These are phyloP conservation scores for Globisporangium recalcitrans DNA, from an alignment of 352 stramenopile species.

Conservation along the genomic window DNA sequence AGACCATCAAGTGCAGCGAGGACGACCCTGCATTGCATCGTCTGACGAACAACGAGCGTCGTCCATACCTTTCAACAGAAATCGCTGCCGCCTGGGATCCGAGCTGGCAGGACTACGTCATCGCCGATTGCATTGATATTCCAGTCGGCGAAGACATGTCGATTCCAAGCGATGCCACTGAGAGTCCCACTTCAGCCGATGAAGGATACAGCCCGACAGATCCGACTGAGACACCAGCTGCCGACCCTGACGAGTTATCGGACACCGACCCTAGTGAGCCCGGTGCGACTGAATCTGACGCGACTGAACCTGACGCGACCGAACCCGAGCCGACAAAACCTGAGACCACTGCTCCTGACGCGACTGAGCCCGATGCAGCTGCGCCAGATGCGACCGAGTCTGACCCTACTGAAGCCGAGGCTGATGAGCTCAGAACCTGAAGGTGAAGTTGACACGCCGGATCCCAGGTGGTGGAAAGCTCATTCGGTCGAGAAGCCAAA, in stretches of 20 bases:
- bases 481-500: neutral
- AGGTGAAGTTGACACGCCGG: neutral
- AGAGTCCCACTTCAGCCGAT: neutral
- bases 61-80: constrained; percentile 3
- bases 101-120: constrained; percentile 1
- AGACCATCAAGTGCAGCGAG: constrained; percentile 13
- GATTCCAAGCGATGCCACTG: neutral
- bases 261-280: neutral
- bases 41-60: constrained; percentile 6
- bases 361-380: neutral
- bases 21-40: constrained; percentile 9
- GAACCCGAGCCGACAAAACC: neutral
- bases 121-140: constrained; percentile 13
- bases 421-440: neutral
- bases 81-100: constrained; percentile 10
- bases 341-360: neutral
- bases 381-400: neutral
- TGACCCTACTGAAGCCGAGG: neutral
- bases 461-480: neutral
- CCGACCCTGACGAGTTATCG: neutral
- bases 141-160: constrained; percentile 7
- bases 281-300: neutral
- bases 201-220: neutral
- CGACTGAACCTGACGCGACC: neutral
- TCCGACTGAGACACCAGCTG: neutral